Evolutionary conservation across 108 stramenopile species (phyloP), one percentile per base, ranked within the genome.

Genomic region (Chaetoceros tenuissimus): DNA sequence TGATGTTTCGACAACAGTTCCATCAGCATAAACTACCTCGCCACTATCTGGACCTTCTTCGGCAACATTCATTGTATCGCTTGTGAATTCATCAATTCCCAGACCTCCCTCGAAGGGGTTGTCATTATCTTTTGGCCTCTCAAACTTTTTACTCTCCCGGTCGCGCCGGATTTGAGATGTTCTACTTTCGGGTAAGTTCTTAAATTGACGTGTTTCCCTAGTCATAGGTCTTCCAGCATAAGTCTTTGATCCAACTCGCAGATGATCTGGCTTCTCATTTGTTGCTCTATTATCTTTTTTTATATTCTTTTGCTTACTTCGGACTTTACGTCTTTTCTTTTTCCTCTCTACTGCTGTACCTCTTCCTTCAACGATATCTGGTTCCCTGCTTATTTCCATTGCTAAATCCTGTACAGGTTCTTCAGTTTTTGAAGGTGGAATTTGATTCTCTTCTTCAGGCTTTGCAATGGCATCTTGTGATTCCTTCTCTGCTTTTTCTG

Each of bases 251-350:
- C 84, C 88, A 20, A 55, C 52, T 20, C 72, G 46, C 24, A 89
- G 59, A 66, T 86, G 82, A 10, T 67, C 53, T 23, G 88, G 88
- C 56, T 84, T 85, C 24, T 79, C 61, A 18, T 71, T 69, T 3
- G 34, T 56, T 1, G 65, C 16, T 40, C 88, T 82, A 48, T 64
- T 73, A 55, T 89, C 88, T 53, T 89, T 89, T 25, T 70, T 58
- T 62, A 89, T 86, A 50, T 89, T 89, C 80, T 89, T 89, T 71
- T 89, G 88, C 19, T 77, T 73, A 45, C 78, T 79, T 27, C 88
- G 77, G 3, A 81, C 58, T 63, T 89, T 89, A 24, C 44, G 56
- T 8, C 67, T 43, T 53, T 61, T 67, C 17, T 53, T 48, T 31
- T 44, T 51, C 7, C 10, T 48, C 7, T 21, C 17, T 43, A 16